Evolutionary conservation across 345 rosid genomes (phyloP), one percentile per base, ranked within the genome.

Genomic region (Pelargonium nanum): DNA sequence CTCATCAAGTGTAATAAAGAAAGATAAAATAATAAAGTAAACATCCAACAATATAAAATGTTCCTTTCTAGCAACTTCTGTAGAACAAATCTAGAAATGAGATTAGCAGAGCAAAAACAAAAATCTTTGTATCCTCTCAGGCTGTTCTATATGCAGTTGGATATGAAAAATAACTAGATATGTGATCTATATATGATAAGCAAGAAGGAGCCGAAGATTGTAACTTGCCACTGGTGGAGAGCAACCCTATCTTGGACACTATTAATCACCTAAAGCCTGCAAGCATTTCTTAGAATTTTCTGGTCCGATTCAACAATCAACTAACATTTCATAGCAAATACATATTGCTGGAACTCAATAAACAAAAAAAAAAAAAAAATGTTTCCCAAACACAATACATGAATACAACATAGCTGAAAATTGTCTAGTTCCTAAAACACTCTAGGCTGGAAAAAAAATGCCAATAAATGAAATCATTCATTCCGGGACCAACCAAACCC

Each of bases 1-100:
- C 28, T 34, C 34, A 63, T 24, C 58, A 20, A 34, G 22, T 15
- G 4, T 52, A 55, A 26, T 22, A 26, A 63, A 58, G 55, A 45
- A 24, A n/a, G n/a, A n/a, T n/a, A n/a, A n/a, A 68, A 56, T 7
- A 1, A 58, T 10, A 4, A 22, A 19, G 26, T 6, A 40, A 51
- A 22, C 28, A 20, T 15, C 56, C 22, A 16, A 25, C 48, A 32
- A 19, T 24, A 15, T 20, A 48, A 45, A 16, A 15, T 32, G 0
- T 16, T 0, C 24, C 26, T 34, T 28, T 24, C 22, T 21, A 22
- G 10, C 22, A 19, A 0, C 20, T 8, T 26, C n/a, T n/a, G n/a
- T n/a, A n/a, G n/a, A n/a, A n/a, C n/a, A n/a, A n/a, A n/a, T n/a
- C n/a, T n/a, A n/a, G 32, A 45, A 45, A 4, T 2, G 52, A 10